A percentile compares a stretch with the other conserved stretches of the same genome.
These are phyloP conservation scores for Tolypocladium paradoxum DNA, from an alignment of 2,329 filamentous ascomycete genomes.

Conservation along the genomic window DNA sequence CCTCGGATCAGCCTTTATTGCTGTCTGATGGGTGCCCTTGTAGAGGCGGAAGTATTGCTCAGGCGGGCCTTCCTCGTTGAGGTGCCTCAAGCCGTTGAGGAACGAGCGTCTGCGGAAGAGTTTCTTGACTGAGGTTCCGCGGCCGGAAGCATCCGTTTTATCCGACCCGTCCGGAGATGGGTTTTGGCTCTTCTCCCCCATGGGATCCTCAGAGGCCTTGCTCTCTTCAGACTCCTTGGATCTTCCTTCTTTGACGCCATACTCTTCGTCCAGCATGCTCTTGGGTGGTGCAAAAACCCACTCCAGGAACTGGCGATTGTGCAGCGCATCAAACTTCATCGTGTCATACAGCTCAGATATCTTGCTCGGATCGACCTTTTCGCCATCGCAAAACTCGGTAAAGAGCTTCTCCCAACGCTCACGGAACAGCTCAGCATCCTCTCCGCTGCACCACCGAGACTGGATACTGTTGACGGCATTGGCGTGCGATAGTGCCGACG, in stretches of 20 bases:
- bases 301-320: conserved; percentile 92
- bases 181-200: conserved; percentile 17
- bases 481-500: conserved; percentile 45
- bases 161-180: conserved; percentile 23
- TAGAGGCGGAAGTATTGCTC: conserved; percentile 86
- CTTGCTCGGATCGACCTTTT: conserved; percentile 98
- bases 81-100: conserved; percentile 40
- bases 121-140: conserved; percentile 25
- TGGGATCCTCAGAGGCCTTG: conserved; percentile 25
- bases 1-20: conserved; percentile 67
- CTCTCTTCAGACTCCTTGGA: conserved; percentile 30
- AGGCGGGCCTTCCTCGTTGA: conserved; percentile 44
- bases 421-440: conserved; percentile 88
- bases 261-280: conserved; percentile 64
- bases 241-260: conserved; percentile 32
- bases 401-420: conserved; percentile 99
- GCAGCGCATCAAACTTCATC: conserved; percentile 98
- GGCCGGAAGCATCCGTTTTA: conserved; percentile 27
- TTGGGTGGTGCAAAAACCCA: conserved; percentile 91
- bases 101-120: conserved; percentile 53
- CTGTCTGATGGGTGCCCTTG: conserved; percentile 58
- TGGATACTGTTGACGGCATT: conserved; percentile 64
- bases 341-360: conserved; percentile 98
- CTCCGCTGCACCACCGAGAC: conserved; percentile 88
- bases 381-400: conserved; percentile 87